Conservation (phyloP, 2,329 filamentous ascomycete genomes). For the Trichoderma pleuroti region DNA sequence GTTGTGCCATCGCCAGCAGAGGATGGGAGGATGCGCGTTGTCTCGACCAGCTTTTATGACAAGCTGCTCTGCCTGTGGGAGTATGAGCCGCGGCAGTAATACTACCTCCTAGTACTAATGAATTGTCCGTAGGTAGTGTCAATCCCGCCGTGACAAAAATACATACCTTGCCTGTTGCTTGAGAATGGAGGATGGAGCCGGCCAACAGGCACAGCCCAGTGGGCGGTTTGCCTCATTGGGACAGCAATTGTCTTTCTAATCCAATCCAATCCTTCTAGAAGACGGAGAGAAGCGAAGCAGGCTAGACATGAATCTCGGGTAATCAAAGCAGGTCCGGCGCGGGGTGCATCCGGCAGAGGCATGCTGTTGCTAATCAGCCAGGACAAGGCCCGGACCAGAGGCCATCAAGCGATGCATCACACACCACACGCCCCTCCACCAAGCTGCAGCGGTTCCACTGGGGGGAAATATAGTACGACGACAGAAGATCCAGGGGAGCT, state of each 20-base stretch:
- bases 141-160: background rate
- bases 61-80: conserved; percentile 66
- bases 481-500: background rate
- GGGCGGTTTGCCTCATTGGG: background rate
- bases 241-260: background rate
- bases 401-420: conserved; percentile 1
- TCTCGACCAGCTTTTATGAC: conserved; percentile 78
- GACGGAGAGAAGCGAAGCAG: conserved; percentile 5
- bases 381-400: background rate
- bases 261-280: background rate
- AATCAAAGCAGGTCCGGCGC: conserved; percentile 8
- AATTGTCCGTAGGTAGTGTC: background rate
- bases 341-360: conserved; percentile 16
- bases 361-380: conserved; percentile 12
- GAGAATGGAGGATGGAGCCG: background rate
- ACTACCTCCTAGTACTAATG: background rate
- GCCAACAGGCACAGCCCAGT: background rate
- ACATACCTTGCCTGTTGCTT: background rate
- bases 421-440: conserved; percentile 14
- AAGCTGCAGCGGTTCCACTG: conserved; percentile 17
- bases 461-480: background rate
- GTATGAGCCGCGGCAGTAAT: conserved; percentile 21
- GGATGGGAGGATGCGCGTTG: conserved; percentile 38
- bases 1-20: conserved; percentile 31
- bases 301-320: conserved; percentile 3